Percentiles rank a stretch among this genome's conserved stretches.
Conservation (phyloP, 257 asterid genomes). For the Lithospermum erythrorhizon region DNA sequence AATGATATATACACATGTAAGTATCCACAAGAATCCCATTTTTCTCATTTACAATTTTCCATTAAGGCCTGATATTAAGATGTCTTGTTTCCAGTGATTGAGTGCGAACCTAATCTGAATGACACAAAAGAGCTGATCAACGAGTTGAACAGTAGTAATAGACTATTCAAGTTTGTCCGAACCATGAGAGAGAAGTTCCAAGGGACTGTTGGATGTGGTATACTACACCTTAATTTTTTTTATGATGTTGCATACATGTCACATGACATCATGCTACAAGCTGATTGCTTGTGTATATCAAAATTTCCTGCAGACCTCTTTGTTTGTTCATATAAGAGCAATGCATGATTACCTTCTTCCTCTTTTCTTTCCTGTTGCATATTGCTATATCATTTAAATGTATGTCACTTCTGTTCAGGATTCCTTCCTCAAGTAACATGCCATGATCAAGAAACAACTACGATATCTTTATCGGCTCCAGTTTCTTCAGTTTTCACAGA, state of each 20-base stretch:
- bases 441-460: conserved; percentile 32
- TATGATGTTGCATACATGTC: not conserved
- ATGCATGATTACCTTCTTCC: not conserved
- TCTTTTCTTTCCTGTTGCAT: not conserved
- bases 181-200: conserved; percentile 72
- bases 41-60: not conserved
- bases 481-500: conserved; percentile 53
- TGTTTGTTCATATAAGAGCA: not conserved
- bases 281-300: not conserved
- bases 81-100: conserved; percentile 39
- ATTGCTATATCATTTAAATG: conserved; percentile 16
- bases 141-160: conserved; percentile 62
- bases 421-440: conserved; percentile 22
- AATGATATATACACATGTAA: conserved; percentile 67
- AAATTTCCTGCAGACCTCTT: not conserved
- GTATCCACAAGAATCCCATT: conserved; percentile 12
- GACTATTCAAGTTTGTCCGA: conserved; percentile 75
- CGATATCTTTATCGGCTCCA: conserved; percentile 47
- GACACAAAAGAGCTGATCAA: conserved; percentile 45
- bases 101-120: conserved; percentile 54
- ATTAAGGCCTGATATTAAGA: not conserved
- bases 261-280: not conserved
- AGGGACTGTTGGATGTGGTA: conserved; percentile 53
- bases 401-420: conserved; percentile 28
- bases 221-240: not conserved